Base-by-base conservation (phyloP, 441 rosid genomes). In the Adansonia madagascariensis region DNA sequence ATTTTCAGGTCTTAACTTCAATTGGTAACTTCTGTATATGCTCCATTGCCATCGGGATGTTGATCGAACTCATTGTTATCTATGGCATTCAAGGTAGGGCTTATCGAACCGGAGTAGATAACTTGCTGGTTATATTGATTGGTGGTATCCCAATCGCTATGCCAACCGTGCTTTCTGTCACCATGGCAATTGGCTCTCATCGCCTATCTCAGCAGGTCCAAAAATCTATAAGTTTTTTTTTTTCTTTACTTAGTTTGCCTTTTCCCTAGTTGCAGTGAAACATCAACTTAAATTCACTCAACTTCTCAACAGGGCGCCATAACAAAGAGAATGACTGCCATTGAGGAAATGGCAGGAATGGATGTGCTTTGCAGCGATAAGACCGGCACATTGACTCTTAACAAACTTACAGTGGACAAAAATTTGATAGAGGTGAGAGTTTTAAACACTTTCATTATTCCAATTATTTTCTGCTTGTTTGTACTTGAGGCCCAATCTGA, bases 71-170 rank as follows among this genome's bases (percentile, higher is more conserved):
- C 17, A 49, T 88, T 11, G 84, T 80, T 22, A 83, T 86, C 47
- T 83, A 82, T 67, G 86, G 77, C 31, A 0, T 50, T 17, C 86
- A 88, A 72, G 0, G 47, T 0, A 80, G 86, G 71, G 39, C 27
- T 49, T 88, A 87, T 81, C 80, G 88, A 57, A 81, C 64, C 11
- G 88, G 85, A 72, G 83, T 88, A 35, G 86, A 86, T 83, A 87
- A 87, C 49, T 84, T 88, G 74, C 87, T 81, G 8, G 85, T 83
- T 57, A 75, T 85, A 61, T 82, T 83, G 60, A 86, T 88, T 65
- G 94, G 91, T 62, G 91, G 93, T 80, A 90, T 90, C 85, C 93
- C 93, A 8, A 89, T 89, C 66, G 93, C 93, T 70, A 88, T 88
- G 91, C 91, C 90, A 0, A 89, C 93, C 0, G 91, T 89, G 75